A percentile compares a stretch with the other conserved stretches of the same genome.
These are phyloP conservation scores for Parafenestella ontariensis DNA, from an alignment of 2,329 filamentous ascomycete species.

Conservation along the genomic window DNA sequence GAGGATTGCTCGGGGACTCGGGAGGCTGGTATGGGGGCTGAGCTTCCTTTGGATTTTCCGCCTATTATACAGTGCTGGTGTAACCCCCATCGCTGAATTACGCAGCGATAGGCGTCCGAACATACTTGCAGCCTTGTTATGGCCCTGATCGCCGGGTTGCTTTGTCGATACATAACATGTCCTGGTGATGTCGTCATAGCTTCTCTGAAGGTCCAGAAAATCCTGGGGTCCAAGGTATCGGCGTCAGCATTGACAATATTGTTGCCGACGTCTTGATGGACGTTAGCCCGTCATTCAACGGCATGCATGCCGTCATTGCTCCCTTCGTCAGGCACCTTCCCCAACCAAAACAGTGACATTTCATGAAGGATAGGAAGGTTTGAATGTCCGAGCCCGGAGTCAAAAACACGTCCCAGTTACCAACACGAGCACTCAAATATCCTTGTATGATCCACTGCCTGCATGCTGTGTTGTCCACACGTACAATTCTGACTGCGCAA, in stretches of 20 bases:
- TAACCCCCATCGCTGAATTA: neutral
- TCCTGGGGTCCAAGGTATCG: neutral
- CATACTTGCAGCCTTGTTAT: neutral
- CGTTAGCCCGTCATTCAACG: neutral
- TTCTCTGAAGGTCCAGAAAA: neutral
- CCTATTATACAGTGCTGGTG: constrained; percentile 1
- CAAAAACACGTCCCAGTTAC: constrained; percentile 14
- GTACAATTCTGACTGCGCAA: constrained; percentile 11
- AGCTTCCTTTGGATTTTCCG: constrained; percentile 7
- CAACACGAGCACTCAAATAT: constrained; percentile 13
- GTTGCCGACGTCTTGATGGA: neutral
- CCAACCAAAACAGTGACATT: constrained; percentile 2
- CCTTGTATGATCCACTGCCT: constrained; percentile 15
- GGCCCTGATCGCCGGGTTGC: neutral
- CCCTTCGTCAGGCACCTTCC: neutral
- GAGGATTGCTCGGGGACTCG: constrained; percentile 1
- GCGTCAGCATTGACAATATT: neutral
- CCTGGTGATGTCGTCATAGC: neutral
- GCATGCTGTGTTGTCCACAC: constrained; percentile 10
- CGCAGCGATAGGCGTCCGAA: neutral
- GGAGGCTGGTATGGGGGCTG: constrained; percentile 1
- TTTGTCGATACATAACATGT: neutral
- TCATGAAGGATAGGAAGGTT: neutral
- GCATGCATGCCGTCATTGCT: neutral
- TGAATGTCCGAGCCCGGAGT: constrained; percentile 2